Evolutionary conservation across 2,329 filamentous ascomycete species (phyloP).

Genomic region (Verticillium nubilum): DNA sequence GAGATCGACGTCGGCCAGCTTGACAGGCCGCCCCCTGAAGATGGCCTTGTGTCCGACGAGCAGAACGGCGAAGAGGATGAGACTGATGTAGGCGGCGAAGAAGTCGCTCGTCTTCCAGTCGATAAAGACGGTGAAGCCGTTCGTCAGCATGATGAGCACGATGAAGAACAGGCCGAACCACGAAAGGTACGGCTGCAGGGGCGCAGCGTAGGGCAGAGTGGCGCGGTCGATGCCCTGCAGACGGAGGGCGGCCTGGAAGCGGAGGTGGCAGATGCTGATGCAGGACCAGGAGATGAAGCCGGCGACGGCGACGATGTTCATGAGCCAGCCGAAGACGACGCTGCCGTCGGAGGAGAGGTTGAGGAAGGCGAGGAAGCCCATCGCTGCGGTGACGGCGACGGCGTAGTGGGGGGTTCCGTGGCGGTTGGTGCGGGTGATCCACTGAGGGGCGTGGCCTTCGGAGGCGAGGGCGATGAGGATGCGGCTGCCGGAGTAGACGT

Average conservation of each 20-base stretch:
- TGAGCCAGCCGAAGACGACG: constrained; percentile 65
- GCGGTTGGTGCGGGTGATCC: constrained; percentile 55
- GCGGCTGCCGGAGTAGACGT: constrained; percentile 67
- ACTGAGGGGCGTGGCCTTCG: constrained; percentile 55
- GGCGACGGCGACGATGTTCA: constrained; percentile 64
- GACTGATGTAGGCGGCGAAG: constrained; percentile 58
- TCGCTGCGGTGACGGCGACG: constrained; percentile 48
- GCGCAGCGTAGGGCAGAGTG: constrained; percentile 54
- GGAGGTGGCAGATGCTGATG: constrained; percentile 59
- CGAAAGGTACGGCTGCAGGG: constrained; percentile 58
- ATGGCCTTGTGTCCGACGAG: constrained; percentile 56
- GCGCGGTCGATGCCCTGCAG: constrained; percentile 52
- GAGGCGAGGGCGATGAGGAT: constrained; percentile 62
- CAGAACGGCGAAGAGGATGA: constrained; percentile 57
- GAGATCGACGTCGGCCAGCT: constrained; percentile 29
- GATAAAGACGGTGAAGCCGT: constrained; percentile 65
- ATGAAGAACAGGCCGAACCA: constrained; percentile 64
- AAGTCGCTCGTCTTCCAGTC: constrained; percentile 55
- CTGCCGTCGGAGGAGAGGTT: constrained; percentile 55
- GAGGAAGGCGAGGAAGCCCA: constrained; percentile 62
- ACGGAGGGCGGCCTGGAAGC: constrained; percentile 56
- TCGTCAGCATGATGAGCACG: constrained; percentile 58
- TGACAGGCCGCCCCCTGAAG: constrained; percentile 31
- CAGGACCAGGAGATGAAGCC: constrained; percentile 67
- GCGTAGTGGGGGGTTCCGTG: constrained; percentile 59